These are phyloP conservation scores for Zymoseptoria passerinii DNA, from an alignment of 2,329 filamentous ascomycete genomes.

Conservation along the genomic window DNA sequence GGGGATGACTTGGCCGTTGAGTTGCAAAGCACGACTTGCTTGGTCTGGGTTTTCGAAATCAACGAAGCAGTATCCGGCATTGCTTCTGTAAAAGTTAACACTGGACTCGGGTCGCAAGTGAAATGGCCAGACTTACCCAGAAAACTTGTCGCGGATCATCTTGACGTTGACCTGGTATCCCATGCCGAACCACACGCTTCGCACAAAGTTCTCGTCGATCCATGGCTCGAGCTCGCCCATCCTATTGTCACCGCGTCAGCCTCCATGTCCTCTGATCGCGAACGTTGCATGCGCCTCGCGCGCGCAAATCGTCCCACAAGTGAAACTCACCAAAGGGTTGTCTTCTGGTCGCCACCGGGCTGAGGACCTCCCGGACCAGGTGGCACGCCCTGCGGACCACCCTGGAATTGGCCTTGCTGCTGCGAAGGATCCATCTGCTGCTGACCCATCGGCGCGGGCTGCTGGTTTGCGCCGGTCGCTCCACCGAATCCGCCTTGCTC, in stretches of 20 bases:
- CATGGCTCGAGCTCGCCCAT: constrained; percentile 98
- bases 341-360: constrained; percentile 40
- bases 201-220: constrained; percentile 99
- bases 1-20: constrained; percentile 84
- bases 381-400: constrained; percentile 38
- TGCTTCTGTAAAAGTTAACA: constrained; percentile 46
- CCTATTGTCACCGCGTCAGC: constrained; percentile 48
- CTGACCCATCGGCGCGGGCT: constrained; percentile 47
- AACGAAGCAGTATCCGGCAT: constrained; percentile 97
- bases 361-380: constrained; percentile 32
- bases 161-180: constrained; percentile 96
- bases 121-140: constrained; percentile 56
- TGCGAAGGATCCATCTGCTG: constrained; percentile 50
- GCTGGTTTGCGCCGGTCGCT: constrained; percentile 41
- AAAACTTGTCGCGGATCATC: constrained; percentile 99
- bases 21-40: constrained; percentile 78
- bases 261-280: constrained; percentile 3
- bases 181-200: constrained; percentile 87
- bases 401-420: constrained; percentile 32
- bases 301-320: not conserved
- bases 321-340: constrained; percentile 43
- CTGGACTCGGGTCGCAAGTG: not conserved
- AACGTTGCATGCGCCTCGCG: not conserved
- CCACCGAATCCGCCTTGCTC: constrained; percentile 38
- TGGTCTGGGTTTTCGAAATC: constrained; percentile 79